Evolutionary conservation across 176 grass and related monocot species (phyloP).

Genomic region (Eragrostis curvula): DNA sequence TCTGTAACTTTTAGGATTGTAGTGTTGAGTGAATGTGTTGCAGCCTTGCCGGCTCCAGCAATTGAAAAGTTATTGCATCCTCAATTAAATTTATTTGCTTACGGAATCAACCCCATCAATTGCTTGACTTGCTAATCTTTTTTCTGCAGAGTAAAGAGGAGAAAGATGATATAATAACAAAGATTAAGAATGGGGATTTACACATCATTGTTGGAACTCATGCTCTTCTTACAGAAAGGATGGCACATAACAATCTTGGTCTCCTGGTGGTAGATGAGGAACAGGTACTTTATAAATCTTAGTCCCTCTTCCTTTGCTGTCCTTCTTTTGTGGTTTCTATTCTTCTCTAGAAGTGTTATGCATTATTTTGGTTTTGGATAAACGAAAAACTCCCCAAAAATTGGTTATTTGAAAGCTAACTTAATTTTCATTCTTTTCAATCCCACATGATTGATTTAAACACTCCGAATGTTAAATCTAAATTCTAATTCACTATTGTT

Average conservation of each 20-base stretch:
- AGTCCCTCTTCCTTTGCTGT: not conserved
- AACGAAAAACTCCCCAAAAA: not conserved
- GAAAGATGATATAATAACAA: constrained; percentile 73
- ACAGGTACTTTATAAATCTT: constrained; percentile 53
- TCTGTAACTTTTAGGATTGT: constrained; percentile 23
- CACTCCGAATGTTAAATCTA: not conserved
- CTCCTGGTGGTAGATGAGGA: constrained; percentile 97
- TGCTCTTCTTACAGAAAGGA: constrained; percentile 82
- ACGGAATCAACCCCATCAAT: constrained; percentile 14
- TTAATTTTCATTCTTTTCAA: not conserved
- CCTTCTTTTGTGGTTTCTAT: constrained; percentile 21
- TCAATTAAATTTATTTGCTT: constrained; percentile 20
- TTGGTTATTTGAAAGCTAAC: not conserved
- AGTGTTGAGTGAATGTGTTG: constrained; percentile 1
- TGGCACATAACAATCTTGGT: constrained; percentile 84
- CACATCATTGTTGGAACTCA: constrained; percentile 94
- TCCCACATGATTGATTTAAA: not conserved
- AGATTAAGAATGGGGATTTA: constrained; percentile 74
- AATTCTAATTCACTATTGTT: not conserved
- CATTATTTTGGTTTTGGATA: constrained; percentile 16
- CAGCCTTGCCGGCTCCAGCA: not conserved
- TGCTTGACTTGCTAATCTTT: constrained; percentile 25
- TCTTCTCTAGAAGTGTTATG: not conserved
- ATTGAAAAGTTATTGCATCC: not conserved
- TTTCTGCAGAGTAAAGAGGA: constrained; percentile 72